Evolutionary conservation across 2,329 filamentous ascomycete genomes (phyloP), one percentile per base, ranked within the genome.

Genomic region (Epichloe sylvatica): DNA sequence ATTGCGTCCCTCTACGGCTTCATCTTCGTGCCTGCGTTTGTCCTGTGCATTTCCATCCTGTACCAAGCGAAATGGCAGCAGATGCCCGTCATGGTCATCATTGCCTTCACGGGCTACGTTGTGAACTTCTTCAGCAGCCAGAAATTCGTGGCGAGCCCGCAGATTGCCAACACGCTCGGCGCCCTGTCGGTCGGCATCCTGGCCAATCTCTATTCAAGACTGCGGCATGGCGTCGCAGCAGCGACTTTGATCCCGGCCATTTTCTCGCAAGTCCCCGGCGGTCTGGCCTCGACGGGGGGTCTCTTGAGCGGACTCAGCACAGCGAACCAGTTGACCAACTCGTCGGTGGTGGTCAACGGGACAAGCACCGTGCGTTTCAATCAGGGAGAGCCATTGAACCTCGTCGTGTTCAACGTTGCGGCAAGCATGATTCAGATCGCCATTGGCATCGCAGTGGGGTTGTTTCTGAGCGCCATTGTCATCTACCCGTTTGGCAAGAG

Each of bases 61-160:
- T 90, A 90, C 62, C 84, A 90, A 57, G 86, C 84, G 38, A 88
- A 87, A 63, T 88, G 80, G 78, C 84, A 80, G 56, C 86, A 92
- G 62, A 78, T 83, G 56, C 86, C 86, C 0, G 72, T 85, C 47
- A 91, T 91, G 85, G 67, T 86, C 2, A 38, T 81, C 44, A 86
- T 92, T 49, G 78, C 85, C 1, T 77, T 85, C 51, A 73, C 77
- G 0, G 86, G 86, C 3, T 91, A 89, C 61, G 66, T 86, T 3
- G 82, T 87, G 56, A 90, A 85, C 61, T 88, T 78, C 66, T 89
- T 84, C 67, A 80, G 77, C 44, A 76, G 77, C 15, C 69, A 74
- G 23, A 78, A 73, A 39, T 87, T 91, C 60, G 67, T 72, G 5
- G 78, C 75, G 23, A 86, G 85, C 52, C 79, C 83, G 0, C 85